Percentiles rank a stretch among this genome's conserved stretches.
Evolutionary conservation across 1,284 basidiomycete species (phyloP).

Genomic region (Malassezia arunalokei): DNA sequence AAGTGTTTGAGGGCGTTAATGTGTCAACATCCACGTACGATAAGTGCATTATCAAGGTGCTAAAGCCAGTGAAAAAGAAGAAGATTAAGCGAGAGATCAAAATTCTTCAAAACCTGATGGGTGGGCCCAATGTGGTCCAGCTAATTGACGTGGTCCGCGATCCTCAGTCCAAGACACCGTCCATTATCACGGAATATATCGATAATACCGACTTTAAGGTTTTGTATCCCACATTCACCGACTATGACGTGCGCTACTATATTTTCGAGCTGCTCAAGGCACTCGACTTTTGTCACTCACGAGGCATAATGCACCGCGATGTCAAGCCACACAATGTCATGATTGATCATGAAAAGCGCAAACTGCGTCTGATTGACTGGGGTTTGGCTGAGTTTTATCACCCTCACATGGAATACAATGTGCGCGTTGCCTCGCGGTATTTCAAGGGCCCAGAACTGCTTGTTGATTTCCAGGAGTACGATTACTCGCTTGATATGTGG

Average conservation of each 20-base stretch:
- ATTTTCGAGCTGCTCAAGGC: slow-evolving; percentile 95
- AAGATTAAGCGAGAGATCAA: slow-evolving; percentile 99
- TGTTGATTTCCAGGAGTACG: slow-evolving; percentile 96
- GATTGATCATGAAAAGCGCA: slow-evolving; percentile 95
- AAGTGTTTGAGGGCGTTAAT: slow-evolving; percentile 90
- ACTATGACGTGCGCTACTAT: slow-evolving; percentile 90
- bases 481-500: slow-evolving; percentile 86
- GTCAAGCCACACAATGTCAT: slow-evolving; percentile 99
- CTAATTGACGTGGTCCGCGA: slow-evolving; percentile 92
- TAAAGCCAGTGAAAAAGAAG: slow-evolving; percentile 99
- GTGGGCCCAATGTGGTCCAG: slow-evolving; percentile 75
- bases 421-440: slow-evolving; percentile 90
- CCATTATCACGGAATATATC: slow-evolving; percentile 94
- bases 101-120: slow-evolving; percentile 89
- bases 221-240: slow-evolving; percentile 85
- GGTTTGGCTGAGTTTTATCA: slow-evolving; percentile 98
- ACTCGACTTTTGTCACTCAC: slow-evolving; percentile 92
- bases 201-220: slow-evolving; percentile 98
- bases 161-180: slow-evolving; percentile 81
- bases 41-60: slow-evolving; percentile 95
- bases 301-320: slow-evolving; percentile 97
- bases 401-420: slow-evolving; percentile 93
- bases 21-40: slow-evolving; percentile 55
- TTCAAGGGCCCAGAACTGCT: slow-evolving; percentile 96
- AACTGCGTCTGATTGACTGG: slow-evolving; percentile 95